Evolutionary conservation across 2,329 filamentous ascomycete genomes (phyloP).

Genomic region (Colletotrichum sansevieriae): DNA sequence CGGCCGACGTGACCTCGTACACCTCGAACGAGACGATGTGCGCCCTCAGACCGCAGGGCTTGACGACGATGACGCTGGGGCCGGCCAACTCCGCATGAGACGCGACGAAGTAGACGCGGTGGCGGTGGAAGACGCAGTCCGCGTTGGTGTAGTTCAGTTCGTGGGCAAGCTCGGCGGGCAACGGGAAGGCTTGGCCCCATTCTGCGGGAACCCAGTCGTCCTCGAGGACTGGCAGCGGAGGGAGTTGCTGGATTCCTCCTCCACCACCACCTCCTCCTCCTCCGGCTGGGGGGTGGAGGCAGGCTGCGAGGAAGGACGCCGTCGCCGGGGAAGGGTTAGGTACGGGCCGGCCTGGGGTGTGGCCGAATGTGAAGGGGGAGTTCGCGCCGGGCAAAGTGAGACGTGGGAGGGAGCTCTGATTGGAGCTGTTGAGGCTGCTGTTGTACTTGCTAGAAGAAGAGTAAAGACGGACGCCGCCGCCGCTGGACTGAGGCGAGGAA

Average conservation of each 20-base stretch:
- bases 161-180: background rate
- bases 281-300: constrained; percentile 5
- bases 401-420: background rate
- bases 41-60: background rate
- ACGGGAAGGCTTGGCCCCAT: background rate
- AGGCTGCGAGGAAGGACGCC: background rate
- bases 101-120: constrained; percentile 16
- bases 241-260: background rate
- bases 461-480: background rate
- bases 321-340: background rate
- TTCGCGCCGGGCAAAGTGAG: background rate
- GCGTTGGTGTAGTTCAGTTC: background rate
- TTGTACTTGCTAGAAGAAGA: background rate
- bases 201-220: constrained; percentile 10
- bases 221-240: background rate
- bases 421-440: background rate
- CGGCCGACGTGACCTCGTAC: constrained; percentile 1
- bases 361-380: constrained; percentile 18
- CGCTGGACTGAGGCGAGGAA: background rate
- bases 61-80: constrained; percentile 4
- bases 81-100: background rate
- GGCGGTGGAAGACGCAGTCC: constrained; percentile 1
- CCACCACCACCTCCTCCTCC: background rate
- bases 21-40: background rate
- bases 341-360: background rate